Conservation (phyloP, 768 basidiomycete genomes). For the Hemileccinum rubropunctum region DNA sequence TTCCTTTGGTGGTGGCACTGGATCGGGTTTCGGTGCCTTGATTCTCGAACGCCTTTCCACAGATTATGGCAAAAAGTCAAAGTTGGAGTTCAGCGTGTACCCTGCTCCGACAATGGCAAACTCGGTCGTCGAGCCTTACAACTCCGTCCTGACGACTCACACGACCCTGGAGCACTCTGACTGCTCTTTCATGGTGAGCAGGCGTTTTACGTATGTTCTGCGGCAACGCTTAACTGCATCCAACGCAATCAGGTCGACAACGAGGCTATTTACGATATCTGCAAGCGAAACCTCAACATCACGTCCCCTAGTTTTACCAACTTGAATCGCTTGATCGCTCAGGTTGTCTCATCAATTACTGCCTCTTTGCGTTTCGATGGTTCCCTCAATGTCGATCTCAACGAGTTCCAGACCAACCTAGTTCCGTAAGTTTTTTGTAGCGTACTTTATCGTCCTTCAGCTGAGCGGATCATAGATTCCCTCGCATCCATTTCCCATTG, state of each 20-base stretch:
- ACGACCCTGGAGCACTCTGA: slow-evolving; percentile 98
- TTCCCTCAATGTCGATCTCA: slow-evolving; percentile 69
- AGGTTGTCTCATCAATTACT: slow-evolving; percentile 97
- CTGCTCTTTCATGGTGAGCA: slow-evolving; percentile 93
- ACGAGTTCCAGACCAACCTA: slow-evolving; percentile 99
- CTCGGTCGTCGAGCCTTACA: slow-evolving; percentile 98
- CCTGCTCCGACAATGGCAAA: slow-evolving; percentile 90
- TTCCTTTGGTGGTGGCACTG: slow-evolving; percentile 99
- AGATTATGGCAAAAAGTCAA: slow-evolving; percentile 99
- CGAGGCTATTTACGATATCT: slow-evolving; percentile 74
- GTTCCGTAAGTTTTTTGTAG: slow-evolving; percentile 69
- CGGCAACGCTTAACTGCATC: slow-evolving; percentile 2
- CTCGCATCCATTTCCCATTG: slow-evolving; percentile 97
- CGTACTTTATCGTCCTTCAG: neutral
- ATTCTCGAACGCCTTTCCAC: slow-evolving; percentile 93
- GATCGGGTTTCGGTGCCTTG: slow-evolving; percentile 96
- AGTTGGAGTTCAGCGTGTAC: slow-evolving; percentile 97
- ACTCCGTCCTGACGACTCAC: slow-evolving; percentile 95
- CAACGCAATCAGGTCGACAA: slow-evolving; percentile 60
- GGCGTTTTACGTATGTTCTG: slow-evolving; percentile 6
- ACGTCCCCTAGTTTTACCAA: slow-evolving; percentile 88
- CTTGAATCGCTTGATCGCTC: slow-evolving; percentile 95
- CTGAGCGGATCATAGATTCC: slow-evolving; percentile 58
- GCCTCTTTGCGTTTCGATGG: slow-evolving; percentile 78
- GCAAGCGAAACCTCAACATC: slow-evolving; percentile 90